A percentile compares a stretch with the other conserved stretches of the same genome.
phyloP scores from a whole-genome alignment of 1,284 basidiomycete genomes.

The Cutaneotrichosporon sp. region DNA sequence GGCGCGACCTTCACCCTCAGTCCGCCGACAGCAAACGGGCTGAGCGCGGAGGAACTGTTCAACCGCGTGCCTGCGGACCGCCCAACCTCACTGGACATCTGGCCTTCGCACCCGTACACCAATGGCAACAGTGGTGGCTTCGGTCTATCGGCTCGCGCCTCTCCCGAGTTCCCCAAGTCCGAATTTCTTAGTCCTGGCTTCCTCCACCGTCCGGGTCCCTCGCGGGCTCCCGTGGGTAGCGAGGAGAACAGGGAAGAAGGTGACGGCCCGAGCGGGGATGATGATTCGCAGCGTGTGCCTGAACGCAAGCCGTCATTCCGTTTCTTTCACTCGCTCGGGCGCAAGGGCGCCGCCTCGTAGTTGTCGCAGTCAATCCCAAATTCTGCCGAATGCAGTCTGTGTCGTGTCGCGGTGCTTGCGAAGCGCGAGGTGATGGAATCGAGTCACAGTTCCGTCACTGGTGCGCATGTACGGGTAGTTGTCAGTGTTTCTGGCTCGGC shows the following conservation, averaged over 20 bases:
- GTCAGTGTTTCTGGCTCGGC: neutral
- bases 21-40: slow-evolving; percentile 6
- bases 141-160: neutral
- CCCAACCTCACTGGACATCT: slow-evolving; percentile 11
- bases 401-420: neutral
- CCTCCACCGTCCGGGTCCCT: no score
- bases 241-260: neutral
- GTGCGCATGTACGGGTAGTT: neutral
- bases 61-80: slow-evolving; percentile 16
- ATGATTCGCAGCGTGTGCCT: slow-evolving; percentile 12
- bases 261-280: slow-evolving; percentile 2
- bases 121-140: neutral
- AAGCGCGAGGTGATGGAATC: neutral
- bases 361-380: no score
- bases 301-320: slow-evolving; percentile 36
- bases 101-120: neutral
- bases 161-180: neutral
- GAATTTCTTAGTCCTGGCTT: neutral
- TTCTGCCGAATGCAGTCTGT: no score
- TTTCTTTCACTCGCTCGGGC: slow-evolving; percentile 36
- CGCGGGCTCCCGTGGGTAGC: no score
- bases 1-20: slow-evolving; percentile 1
- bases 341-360: slow-evolving; percentile 21
- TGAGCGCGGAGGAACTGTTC: slow-evolving; percentile 20
- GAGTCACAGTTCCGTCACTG: neutral